Conservation (phyloP, 2,329 filamentous ascomycete genomes). For the Penicillium sp. region DNA sequence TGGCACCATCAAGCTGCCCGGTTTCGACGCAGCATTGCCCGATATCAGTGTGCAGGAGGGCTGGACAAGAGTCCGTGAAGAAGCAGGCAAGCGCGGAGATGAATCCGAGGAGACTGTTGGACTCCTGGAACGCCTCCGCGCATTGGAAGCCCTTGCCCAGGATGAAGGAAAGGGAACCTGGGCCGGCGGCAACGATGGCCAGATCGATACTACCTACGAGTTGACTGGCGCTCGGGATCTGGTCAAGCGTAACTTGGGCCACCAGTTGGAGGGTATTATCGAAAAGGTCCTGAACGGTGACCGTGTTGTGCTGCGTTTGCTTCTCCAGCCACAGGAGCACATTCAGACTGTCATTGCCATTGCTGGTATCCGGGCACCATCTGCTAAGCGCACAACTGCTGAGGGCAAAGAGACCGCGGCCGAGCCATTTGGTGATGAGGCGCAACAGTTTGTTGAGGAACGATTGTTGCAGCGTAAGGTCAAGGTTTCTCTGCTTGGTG, state of each 20-base stretch:
- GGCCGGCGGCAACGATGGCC: constrained; percentile 53
- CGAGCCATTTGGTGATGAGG: constrained; percentile 83
- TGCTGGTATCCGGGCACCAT: constrained; percentile 77
- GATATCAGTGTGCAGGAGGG: constrained; percentile 78
- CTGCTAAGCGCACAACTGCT: constrained; percentile 78
- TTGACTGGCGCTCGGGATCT: constrained; percentile 66
- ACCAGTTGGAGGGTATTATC: constrained; percentile 73
- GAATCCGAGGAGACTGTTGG: constrained; percentile 65
- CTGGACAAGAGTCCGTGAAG: constrained; percentile 87
- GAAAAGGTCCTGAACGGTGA: constrained; percentile 89
- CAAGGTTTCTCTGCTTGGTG: constrained; percentile 71
- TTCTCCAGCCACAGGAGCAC: constrained; percentile 74
- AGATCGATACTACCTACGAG: constrained; percentile 73
- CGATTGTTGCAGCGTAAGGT: constrained; percentile 79
- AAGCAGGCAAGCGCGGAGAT: constrained; percentile 76
- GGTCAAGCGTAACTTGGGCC: constrained; percentile 73
- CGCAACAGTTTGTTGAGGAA: constrained; percentile 75
- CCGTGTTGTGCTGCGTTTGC: constrained; percentile 71
- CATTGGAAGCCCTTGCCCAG: constrained; percentile 68
- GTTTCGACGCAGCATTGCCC: constrained; percentile 63
- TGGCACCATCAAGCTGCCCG: constrained; percentile 64
- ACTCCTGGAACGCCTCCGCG: constrained; percentile 67
- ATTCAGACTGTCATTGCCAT: constrained; percentile 79
- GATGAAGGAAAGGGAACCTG: constrained; percentile 73
- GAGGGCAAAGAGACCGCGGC: constrained; percentile 73